phyloP scores from a whole-genome alignment of 768 basidiomycete genomes.

The Mycena galopus region DNA sequence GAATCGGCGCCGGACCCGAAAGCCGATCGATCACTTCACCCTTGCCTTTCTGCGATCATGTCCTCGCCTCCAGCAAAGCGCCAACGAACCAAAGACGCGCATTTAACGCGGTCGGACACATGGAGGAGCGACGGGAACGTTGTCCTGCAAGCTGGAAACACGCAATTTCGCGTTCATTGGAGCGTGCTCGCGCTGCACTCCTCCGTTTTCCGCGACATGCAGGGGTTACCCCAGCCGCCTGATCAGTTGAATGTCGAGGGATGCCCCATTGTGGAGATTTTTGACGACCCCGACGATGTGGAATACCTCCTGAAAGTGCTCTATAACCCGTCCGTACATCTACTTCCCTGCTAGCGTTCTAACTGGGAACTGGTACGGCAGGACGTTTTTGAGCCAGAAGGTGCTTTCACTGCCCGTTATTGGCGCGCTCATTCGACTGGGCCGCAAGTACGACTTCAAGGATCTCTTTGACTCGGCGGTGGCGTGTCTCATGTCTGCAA shows the following conservation, averaged over 20 bases:
- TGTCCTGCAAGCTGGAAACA: no score
- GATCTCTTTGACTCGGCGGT: not conserved
- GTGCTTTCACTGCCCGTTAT: not conserved
- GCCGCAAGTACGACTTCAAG: slow-evolving; percentile 10
- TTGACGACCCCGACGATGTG: not conserved
- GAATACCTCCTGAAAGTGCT: slow-evolving; percentile 5
- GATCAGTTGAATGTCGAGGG: slow-evolving; percentile 1
- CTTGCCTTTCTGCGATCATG: no score
- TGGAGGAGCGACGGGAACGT: no score
- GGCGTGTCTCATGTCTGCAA: not conserved
- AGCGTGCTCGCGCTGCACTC: not conserved
- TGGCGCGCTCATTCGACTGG: not conserved
- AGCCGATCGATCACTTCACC: no score
- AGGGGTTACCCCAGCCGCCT: slow-evolving; percentile 5
- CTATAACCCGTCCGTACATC: slow-evolving; percentile 5
- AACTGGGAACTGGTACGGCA: not conserved
- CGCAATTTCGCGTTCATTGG: no score
- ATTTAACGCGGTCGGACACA: not conserved
- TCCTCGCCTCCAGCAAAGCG: not conserved
- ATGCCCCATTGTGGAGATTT: slow-evolving; percentile 22
- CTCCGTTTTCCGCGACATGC: slow-evolving; percentile 15
- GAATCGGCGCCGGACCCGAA: no score
- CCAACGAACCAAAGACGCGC: not conserved
- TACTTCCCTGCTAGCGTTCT: no score
- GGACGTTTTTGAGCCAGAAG: not conserved